phyloP scores from a whole-genome alignment of 202 grass and related monocot species.

The Cymbopogon flexuosus region DNA sequence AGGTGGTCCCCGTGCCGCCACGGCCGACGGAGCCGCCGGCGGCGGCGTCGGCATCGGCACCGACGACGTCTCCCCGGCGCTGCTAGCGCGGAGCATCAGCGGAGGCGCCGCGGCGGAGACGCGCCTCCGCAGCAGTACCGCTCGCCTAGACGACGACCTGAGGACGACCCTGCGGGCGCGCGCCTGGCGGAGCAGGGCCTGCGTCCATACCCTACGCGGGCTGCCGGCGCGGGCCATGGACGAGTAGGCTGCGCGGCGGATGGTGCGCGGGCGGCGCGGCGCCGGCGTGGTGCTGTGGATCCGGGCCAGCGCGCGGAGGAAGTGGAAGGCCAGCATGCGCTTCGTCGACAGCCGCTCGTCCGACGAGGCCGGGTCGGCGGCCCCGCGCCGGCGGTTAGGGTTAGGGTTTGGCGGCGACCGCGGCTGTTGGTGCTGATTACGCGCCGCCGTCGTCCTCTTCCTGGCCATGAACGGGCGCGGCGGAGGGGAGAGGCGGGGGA shows the following conservation, averaged over 20 bases:
- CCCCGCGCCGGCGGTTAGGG: conserved; percentile 35
- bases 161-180: conserved; percentile 1
- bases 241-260: conserved; percentile 60
- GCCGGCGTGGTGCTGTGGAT: conserved; percentile 35
- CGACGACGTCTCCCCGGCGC: not conserved
- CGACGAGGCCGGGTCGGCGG: not conserved
- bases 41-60: not conserved
- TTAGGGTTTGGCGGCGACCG: conserved; percentile 39
- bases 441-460: conserved; percentile 31
- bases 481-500: not conserved
- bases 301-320: conserved; percentile 61
- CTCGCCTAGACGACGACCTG: not conserved
- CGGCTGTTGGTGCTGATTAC: not conserved
- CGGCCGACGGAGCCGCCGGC: too few species aligned
- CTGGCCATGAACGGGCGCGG: conserved; percentile 42
- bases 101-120: not conserved
- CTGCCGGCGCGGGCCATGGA: conserved; percentile 60
- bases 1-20: not conserved
- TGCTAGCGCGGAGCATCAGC: not conserved
- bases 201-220: conserved; percentile 49
- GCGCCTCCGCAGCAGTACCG: conserved; percentile 33
- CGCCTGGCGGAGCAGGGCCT: conserved; percentile 49
- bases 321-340: conserved; percentile 69
- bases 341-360: conserved; percentile 22
- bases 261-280: conserved; percentile 45